phyloP scores from a whole-genome alignment of 2,329 filamentous ascomycete genomes.

The Emmonsiellopsis sp. region DNA sequence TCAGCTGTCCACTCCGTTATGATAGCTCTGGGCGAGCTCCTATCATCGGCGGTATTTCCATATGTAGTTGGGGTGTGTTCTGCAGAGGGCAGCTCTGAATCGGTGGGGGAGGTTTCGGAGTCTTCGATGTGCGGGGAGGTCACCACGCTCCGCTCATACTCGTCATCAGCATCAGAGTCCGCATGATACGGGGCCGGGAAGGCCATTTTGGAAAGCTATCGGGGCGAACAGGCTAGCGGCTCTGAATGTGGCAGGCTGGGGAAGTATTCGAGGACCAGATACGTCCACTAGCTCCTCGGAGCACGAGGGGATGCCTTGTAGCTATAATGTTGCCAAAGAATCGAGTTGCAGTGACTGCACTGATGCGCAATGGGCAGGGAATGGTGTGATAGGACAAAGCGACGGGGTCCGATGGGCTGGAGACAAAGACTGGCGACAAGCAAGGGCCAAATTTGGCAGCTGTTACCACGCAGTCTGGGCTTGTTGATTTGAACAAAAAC shows the following conservation, averaged over 20 bases:
- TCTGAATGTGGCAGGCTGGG: neutral
- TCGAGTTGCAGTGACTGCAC: neutral
- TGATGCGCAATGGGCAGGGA: neutral
- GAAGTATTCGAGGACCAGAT: neutral
- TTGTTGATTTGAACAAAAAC: neutral
- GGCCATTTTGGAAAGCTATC: slow-evolving; percentile 24
- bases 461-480: neutral
- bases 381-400: neutral
- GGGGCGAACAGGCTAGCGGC: neutral
- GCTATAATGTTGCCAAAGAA: neutral
- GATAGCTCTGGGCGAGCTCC: slow-evolving; percentile 45
- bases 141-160: slow-evolving; percentile 53
- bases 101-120: slow-evolving; percentile 48
- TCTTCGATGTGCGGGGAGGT: slow-evolving; percentile 50
- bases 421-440: neutral
- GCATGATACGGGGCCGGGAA: slow-evolving; percentile 47
- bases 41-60: slow-evolving; percentile 43
- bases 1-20: slow-evolving; percentile 62
- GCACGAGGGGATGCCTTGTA: neutral
- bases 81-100: slow-evolving; percentile 49
- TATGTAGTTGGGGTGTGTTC: slow-evolving; percentile 57
- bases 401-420: neutral
- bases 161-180: slow-evolving; percentile 57
- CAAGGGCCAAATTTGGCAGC: neutral
- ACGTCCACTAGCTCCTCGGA: slow-evolving; percentile 1